Conservation (phyloP, 768 basidiomycete species). For the Suillus tomentosus region DNA sequence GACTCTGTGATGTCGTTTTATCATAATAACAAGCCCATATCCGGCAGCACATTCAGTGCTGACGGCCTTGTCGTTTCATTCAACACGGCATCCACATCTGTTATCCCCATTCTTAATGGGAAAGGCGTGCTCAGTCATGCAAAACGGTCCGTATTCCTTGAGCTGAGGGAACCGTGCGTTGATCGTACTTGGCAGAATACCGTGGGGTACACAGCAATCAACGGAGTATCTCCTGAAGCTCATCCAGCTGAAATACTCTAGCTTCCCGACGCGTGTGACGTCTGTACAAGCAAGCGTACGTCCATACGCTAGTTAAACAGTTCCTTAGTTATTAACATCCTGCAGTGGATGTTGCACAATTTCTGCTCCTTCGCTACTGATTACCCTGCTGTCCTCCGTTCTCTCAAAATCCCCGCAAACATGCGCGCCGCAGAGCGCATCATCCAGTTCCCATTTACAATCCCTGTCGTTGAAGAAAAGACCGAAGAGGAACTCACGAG, state of each 20-base stretch:
- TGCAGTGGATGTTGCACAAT: conserved; percentile 87
- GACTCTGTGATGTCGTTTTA: conserved; percentile 95
- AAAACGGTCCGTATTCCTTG: conserved; percentile 62
- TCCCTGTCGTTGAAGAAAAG: conserved; percentile 71
- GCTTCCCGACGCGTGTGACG: conserved; percentile 85
- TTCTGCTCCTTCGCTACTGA: conserved; percentile 83
- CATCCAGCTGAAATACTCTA: conserved; percentile 93
- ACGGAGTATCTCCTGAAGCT: conserved; percentile 92
- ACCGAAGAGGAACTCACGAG: conserved; percentile 86
- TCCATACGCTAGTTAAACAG: conserved; percentile 13
- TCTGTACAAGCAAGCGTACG: conserved; percentile 73
- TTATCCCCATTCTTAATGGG: conserved; percentile 85
- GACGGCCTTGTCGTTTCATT: conserved; percentile 91
- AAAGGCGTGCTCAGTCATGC: conserved; percentile 82
- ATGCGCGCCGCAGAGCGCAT: conserved; percentile 69
- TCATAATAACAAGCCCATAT: conserved; percentile 59
- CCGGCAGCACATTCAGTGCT: conserved; percentile 41
- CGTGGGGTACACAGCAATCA: conserved; percentile 90
- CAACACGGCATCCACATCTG: conserved; percentile 88
- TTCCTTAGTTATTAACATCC: background rate
- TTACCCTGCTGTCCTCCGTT: conserved; percentile 67
- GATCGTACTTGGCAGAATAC: conserved; percentile 63
- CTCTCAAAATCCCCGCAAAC: conserved; percentile 64
- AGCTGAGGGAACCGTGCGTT: background rate
- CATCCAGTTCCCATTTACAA: conserved; percentile 84